Conservation (phyloP, 306 rosid genomes). For the Mimosa pudica region DNA sequence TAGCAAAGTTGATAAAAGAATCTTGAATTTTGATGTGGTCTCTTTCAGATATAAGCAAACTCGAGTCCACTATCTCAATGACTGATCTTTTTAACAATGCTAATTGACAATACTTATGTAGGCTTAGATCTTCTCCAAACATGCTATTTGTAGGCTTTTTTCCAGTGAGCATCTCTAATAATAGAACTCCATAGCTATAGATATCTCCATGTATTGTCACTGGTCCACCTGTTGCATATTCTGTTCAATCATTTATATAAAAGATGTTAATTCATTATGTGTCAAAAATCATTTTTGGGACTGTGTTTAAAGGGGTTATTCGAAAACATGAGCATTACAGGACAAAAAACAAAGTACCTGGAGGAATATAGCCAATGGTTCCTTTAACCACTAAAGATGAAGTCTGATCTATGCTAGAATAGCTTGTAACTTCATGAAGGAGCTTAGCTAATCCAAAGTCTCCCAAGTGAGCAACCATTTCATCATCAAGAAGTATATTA, state of each 20-base stretch:
- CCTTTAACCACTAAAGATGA: not conserved
- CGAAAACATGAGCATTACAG: not conserved
- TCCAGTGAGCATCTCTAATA: constrained; percentile 37
- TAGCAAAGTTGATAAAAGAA: constrained; percentile 20
- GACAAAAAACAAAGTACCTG: not conserved
- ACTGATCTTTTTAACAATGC: constrained; percentile 14
- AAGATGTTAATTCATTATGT: not conserved
- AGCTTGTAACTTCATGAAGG: not conserved
- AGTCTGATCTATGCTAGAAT: not conserved
- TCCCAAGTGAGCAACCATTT: not conserved
- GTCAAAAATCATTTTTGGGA: no score
- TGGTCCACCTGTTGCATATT: constrained; percentile 28
- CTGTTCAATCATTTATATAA: constrained; percentile 5
- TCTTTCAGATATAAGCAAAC: not conserved
- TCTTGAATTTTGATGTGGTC: constrained; percentile 7
- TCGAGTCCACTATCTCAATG: constrained; percentile 26
- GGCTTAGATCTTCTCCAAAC: constrained; percentile 25
- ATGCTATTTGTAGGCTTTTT: constrained; percentile 37
- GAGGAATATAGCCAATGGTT: not conserved
- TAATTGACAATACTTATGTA: constrained; percentile 26
- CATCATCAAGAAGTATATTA: not conserved
- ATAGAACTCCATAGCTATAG: constrained; percentile 38
- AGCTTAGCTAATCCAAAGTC: not conserved
- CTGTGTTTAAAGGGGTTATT: not conserved
- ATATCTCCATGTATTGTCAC: constrained; percentile 40